Conservation (phyloP, 352 stramenopile species). For the Phytophthora tubulina region DNA sequence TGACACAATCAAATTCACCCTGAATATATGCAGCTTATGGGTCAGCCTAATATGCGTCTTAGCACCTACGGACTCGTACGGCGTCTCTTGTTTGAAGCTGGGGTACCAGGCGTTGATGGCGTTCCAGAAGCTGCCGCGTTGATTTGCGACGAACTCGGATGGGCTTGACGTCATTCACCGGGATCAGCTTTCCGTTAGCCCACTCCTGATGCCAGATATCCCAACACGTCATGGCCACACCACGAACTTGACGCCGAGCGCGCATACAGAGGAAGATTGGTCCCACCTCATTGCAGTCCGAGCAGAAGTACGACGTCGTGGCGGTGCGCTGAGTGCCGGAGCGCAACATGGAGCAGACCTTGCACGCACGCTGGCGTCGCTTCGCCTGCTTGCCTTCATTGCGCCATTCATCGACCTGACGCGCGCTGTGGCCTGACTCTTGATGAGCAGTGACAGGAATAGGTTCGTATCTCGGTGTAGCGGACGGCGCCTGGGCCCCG, state of each 20-base stretch:
- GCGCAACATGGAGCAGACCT: not conserved
- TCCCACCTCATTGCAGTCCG: not conserved
- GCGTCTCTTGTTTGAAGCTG: conserved; percentile 1
- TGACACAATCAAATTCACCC: not conserved
- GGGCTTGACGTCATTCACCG: not conserved
- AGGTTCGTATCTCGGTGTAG: not conserved
- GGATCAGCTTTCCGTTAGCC: conserved; percentile 7
- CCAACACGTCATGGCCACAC: conserved; percentile 7
- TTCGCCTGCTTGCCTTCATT: not conserved
- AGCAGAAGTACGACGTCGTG: conserved; percentile 2
- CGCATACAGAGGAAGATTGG: conserved; percentile 5
- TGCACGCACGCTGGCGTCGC: not conserved
- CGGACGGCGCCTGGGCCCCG: not conserved
- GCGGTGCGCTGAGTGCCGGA: not conserved
- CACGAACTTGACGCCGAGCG: not conserved
- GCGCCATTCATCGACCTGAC: not conserved
- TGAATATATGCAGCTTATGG: conserved; percentile 1
- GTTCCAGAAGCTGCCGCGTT: too few relatives aligned
- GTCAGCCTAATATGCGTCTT: conserved; percentile 2
- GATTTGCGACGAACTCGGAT: not conserved
- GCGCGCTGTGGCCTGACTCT: not conserved
- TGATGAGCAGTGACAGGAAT: not conserved
- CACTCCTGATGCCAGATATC: conserved; percentile 15
- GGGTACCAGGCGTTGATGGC: not conserved
- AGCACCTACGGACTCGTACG: not conserved